A percentile compares a stretch with the other conserved stretches of the same genome.
Evolutionary conservation across 1,284 basidiomycete species (phyloP).

Genomic region (Sparassis latifolia): DNA sequence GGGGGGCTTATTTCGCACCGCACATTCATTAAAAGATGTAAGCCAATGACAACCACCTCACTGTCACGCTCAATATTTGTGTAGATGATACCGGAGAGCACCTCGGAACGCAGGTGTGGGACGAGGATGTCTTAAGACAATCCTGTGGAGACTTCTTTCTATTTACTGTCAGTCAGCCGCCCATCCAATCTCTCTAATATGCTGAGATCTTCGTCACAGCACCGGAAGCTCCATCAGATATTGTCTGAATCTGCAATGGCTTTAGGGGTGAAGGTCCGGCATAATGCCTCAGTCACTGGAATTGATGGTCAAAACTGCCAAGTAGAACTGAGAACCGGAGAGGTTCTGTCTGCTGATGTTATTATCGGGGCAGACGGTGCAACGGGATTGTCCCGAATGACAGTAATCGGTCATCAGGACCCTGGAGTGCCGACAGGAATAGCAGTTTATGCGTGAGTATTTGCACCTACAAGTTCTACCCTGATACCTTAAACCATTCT

Average conservation of each 20-base stretch:
- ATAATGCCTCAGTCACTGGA: conserved; percentile 8
- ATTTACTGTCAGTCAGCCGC: conserved; percentile 17
- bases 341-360: conserved; percentile 22
- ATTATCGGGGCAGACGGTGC: conserved; percentile 25
- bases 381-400: not conserved
- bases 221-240: conserved; percentile 19
- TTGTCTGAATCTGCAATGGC: conserved; percentile 18
- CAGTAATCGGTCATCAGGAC: not conserved
- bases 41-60: too few relatives aligned
- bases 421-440: not conserved
- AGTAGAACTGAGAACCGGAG: conserved; percentile 21
- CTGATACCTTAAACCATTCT: too few relatives aligned
- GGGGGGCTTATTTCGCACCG: too few relatives aligned
- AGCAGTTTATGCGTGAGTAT: not conserved
- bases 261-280: conserved; percentile 17
- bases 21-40: too few relatives aligned
- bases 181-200: too few relatives aligned
- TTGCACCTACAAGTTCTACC: too few relatives aligned
- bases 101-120: conserved; percentile 19
- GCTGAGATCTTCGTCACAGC: conserved; percentile 10
- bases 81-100: conserved; percentile 21
- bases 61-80: not conserved
- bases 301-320: conserved; percentile 11
- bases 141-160: conserved; percentile 21
- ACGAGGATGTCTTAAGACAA: conserved; percentile 21